A percentile compares a stretch with the other conserved stretches of the same genome.
phyloP scores from a whole-genome alignment of 1,139 yeast genomes.

The Saccharomyces uvarum region DNA sequence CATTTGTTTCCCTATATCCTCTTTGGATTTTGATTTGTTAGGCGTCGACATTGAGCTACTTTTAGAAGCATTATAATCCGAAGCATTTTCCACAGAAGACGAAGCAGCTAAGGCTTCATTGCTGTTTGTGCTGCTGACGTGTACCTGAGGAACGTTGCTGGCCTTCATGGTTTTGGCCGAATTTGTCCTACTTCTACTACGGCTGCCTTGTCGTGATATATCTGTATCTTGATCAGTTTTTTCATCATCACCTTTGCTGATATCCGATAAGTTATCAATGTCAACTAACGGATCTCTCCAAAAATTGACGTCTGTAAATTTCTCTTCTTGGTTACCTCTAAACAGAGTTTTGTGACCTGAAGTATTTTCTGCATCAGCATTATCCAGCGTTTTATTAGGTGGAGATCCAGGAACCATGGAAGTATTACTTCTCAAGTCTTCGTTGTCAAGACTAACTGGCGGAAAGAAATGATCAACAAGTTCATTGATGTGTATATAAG shows the following conservation, averaged over 20 bases:
- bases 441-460: conserved; percentile 47
- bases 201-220: not conserved
- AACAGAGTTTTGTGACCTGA: conserved; percentile 13
- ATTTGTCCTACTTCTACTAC: not conserved
- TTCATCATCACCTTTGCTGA: conserved; percentile 26
- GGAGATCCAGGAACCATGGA: conserved; percentile 31
- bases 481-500: conserved; percentile 85
- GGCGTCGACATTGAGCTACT: conserved; percentile 1
- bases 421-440: conserved; percentile 25
- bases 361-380: not conserved
- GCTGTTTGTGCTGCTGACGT: not conserved
- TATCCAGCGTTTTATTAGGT: not conserved
- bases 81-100: conserved; percentile 2
- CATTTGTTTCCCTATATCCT: conserved; percentile 26
- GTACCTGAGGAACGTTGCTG: not conserved
- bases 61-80: conserved; percentile 4
- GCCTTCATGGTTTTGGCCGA: not conserved
- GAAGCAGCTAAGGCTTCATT: not conserved
- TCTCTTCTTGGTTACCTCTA: conserved; percentile 44
- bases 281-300: conserved; percentile 82
- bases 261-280: conserved; percentile 36
- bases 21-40: conserved; percentile 8
- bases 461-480: conserved; percentile 97
- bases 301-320: conserved; percentile 77
- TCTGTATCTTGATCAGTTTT: conserved; percentile 15